Evolutionary conservation across 805 yeast genomes (phyloP).

Genomic region (Maudiozyma turicensis): DNA sequence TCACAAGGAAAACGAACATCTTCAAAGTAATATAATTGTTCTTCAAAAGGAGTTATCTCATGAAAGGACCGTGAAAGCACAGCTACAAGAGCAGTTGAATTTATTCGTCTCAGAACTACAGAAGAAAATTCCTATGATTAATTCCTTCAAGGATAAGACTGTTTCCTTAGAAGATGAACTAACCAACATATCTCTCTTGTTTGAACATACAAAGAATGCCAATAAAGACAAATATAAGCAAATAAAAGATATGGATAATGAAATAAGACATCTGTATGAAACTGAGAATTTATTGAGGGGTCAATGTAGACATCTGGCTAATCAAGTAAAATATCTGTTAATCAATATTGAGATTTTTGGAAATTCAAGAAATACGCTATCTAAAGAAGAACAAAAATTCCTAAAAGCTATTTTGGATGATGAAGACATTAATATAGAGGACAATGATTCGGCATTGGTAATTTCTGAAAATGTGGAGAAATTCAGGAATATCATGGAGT

Average conservation of each 20-base stretch:
- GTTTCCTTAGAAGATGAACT: constrained; percentile 44
- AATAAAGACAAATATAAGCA: constrained; percentile 30
- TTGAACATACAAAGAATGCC: constrained; percentile 49
- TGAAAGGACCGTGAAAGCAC: constrained; percentile 60
- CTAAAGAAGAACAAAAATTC: constrained; percentile 50
- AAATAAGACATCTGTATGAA: constrained; percentile 24
- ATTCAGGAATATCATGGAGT: constrained; percentile 55
- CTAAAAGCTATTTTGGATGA: constrained; percentile 37
- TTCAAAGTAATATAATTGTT: constrained; percentile 40
- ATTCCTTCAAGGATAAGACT: constrained; percentile 52
- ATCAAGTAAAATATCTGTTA: constrained; percentile 65
- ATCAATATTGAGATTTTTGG: constrained; percentile 53
- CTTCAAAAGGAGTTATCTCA: constrained; percentile 54
- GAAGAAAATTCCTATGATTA: constrained; percentile 62
- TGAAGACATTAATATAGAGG: neutral
- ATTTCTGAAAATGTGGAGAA: constrained; percentile 65
- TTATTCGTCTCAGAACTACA: constrained; percentile 66
- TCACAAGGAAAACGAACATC: neutral
- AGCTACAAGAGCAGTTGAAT: constrained; percentile 59
- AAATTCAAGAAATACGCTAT: constrained; percentile 47
- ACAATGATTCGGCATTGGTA: constrained; percentile 54
- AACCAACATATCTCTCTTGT: constrained; percentile 40
- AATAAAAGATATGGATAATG: constrained; percentile 7
- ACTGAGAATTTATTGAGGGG: constrained; percentile 36
- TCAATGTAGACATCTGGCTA: constrained; percentile 60